A percentile compares a stretch with the other conserved stretches of the same genome.
These are phyloP conservation scores for cucumber (Cucumis sativus) DNA, from an alignment of 306 rosid genomes.

Conservation along the genomic window Cucumber_9930_V3 NC_026659.2:6101501-6102000, in stretches of 20 bases:
- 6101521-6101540: neutral
- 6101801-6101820: neutral
- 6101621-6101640: neutral
- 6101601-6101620: neutral
- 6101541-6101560: neutral
- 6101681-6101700: neutral
- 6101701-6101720: neutral
- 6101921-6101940: constrained; percentile 58
- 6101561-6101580: neutral
- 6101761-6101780: neutral
- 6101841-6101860: neutral
- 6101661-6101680: neutral
- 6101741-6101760: neutral
- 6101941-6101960: constrained; percentile 18
- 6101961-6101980: neutral
- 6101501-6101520: neutral
- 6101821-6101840: neutral
- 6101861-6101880: constrained; percentile 24
- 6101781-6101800: neutral
- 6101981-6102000: constrained; percentile 5
- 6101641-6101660: neutral
- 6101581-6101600: neutral
- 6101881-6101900: neutral
- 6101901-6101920: constrained; percentile 20
- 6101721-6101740: neutral